These are phyloP conservation scores for Calendula officinalis DNA, from an alignment of 129 eudicot genomes.

Conservation along the genomic window DNA sequence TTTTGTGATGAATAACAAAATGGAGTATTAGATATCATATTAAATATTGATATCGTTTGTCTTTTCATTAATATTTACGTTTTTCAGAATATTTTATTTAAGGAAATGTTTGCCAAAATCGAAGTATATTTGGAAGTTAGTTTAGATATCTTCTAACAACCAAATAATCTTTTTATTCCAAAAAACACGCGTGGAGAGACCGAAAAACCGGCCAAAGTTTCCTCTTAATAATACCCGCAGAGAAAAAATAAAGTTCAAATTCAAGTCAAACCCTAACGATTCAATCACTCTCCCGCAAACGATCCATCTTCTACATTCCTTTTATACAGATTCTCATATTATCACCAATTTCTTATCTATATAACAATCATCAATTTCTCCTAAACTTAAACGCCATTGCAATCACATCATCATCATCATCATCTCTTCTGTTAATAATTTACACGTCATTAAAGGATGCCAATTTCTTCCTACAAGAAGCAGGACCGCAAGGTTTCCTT, in stretches of 20 bases:
- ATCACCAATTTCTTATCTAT: conserved; percentile 11
- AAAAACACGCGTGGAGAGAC: not conserved
- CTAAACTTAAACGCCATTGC: not conserved
- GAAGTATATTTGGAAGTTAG: too few relatives aligned
- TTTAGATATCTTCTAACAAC: not conserved
- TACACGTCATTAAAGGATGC: conserved; percentile 27
- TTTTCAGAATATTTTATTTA: too few relatives aligned
- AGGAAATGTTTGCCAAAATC: too few relatives aligned
- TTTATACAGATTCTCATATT: not conserved
- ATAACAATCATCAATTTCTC: conserved; percentile 11
- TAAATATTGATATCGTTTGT: too few relatives aligned
- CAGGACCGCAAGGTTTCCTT: conserved; percentile 17
- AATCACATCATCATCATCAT: not conserved
- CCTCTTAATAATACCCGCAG: conserved; percentile 13
- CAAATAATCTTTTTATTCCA: not conserved
- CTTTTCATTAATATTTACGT: too few relatives aligned
- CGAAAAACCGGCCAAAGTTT: conserved; percentile 16
- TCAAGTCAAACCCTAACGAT: too few relatives aligned
- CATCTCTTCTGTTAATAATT: not conserved
- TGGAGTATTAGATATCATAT: too few relatives aligned
- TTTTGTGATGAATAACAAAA: too few relatives aligned
- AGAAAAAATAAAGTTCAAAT: not conserved
- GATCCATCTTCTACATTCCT: too few relatives aligned
- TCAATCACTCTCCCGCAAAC: too few relatives aligned
- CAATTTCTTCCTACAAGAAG: conserved; percentile 22